Percentiles rank a stretch among this genome's conserved stretches.
Evolutionary conservation across 192 early-diverging fungal species (phyloP).

Genomic region (Helicostylum pulchrum): DNA sequence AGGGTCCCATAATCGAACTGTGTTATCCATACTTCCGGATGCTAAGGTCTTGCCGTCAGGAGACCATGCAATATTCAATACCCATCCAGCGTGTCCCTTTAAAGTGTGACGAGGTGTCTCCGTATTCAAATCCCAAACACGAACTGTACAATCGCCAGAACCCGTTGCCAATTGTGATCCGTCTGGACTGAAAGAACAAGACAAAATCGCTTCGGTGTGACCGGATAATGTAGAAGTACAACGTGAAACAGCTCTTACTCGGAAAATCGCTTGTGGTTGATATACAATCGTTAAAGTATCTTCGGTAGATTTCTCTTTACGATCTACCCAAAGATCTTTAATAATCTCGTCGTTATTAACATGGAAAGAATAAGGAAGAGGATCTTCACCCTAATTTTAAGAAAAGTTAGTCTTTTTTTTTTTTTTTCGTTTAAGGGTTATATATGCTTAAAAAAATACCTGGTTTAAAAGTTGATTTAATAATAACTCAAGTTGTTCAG

Average conservation of each 20-base stretch:
- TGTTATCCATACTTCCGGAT: slow-evolving; percentile 93
- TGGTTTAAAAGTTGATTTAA: slow-evolving; percentile 88
- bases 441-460: slow-evolving; percentile 43
- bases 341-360: slow-evolving; percentile 84
- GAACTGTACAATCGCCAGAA: slow-evolving; percentile 90
- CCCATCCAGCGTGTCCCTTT: slow-evolving; percentile 88
- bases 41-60: slow-evolving; percentile 83
- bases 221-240: slow-evolving; percentile 85
- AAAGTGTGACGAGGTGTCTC: slow-evolving; percentile 89
- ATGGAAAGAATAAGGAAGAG: slow-evolving; percentile 91
- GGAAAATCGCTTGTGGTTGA: slow-evolving; percentile 94
- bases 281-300: slow-evolving; percentile 88
- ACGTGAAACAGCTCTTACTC: slow-evolving; percentile 88
- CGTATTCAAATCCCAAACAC: slow-evolving; percentile 96
- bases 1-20: slow-evolving; percentile 87
- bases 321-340: slow-evolving; percentile 70
- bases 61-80: slow-evolving; percentile 89
- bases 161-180: slow-evolving; percentile 90
- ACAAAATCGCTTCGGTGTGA: slow-evolving; percentile 93
- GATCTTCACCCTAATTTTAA: slow-evolving; percentile 65
- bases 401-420: neutral
- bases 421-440: too few species aligned
- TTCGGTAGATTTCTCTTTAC: slow-evolving; percentile 79
- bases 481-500: slow-evolving; percentile 81
- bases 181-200: slow-evolving; percentile 87